phyloP scores from a whole-genome alignment of 768 basidiomycete species.

The Suillus bovinus region DNA sequence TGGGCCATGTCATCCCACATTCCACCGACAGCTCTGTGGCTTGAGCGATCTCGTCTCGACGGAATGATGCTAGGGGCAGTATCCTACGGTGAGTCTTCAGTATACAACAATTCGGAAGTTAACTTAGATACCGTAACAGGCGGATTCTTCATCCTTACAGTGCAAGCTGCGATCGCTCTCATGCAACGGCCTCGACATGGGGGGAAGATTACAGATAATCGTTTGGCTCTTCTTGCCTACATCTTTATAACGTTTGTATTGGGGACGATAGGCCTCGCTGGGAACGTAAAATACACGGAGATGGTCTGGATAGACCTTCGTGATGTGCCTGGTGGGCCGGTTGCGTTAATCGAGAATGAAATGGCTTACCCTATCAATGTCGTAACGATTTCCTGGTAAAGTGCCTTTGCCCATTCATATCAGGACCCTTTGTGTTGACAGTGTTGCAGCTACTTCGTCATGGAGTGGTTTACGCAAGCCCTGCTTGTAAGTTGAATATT shows the following conservation, averaged over 20 bases:
- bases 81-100: slow-evolving; percentile 9
- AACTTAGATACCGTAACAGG: slow-evolving; percentile 13
- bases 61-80: slow-evolving; percentile 12
- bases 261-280: slow-evolving; percentile 30
- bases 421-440: background rate
- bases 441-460: slow-evolving; percentile 25
- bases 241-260: slow-evolving; percentile 27
- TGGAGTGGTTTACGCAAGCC: slow-evolving; percentile 33
- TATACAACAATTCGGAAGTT: background rate
- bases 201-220: slow-evolving; percentile 5
- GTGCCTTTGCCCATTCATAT: slow-evolving; percentile 3
- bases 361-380: slow-evolving; percentile 22
- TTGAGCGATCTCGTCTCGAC: slow-evolving; percentile 5
- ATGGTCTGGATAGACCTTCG: slow-evolving; percentile 36
- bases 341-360: slow-evolving; percentile 18
- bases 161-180: slow-evolving; percentile 17
- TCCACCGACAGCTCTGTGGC: background rate
- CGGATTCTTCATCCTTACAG: slow-evolving; percentile 21
- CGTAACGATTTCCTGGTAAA: slow-evolving; percentile 22
- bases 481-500: slow-evolving; percentile 17
- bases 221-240: slow-evolving; percentile 18
- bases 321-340: slow-evolving; percentile 11
- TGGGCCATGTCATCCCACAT: background rate
- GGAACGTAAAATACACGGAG: slow-evolving; percentile 28
- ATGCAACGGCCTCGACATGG: slow-evolving; percentile 5